These are phyloP conservation scores for Asclepias syriaca DNA, from an alignment of 257 asterid species.

Conservation along the genomic window DNA sequence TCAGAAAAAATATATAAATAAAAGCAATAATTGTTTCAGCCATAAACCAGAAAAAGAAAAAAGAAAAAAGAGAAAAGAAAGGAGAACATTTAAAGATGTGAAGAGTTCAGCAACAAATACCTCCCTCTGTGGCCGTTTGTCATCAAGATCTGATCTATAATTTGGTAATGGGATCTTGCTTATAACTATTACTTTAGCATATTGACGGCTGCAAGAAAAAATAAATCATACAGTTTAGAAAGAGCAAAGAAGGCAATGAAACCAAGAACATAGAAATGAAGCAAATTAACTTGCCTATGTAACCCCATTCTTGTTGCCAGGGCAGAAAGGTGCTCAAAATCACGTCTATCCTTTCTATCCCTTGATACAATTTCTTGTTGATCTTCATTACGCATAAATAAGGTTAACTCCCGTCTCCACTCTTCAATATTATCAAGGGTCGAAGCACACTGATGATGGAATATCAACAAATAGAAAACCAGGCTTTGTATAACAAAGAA, in stretches of 20 bases:
- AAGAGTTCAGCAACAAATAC: slow-evolving; percentile 32
- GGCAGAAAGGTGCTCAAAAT: slow-evolving; percentile 72
- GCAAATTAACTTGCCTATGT: slow-evolving; percentile 48
- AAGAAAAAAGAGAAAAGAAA: background rate
- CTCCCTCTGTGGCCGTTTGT: slow-evolving; percentile 93
- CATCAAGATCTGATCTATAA: slow-evolving; percentile 89
- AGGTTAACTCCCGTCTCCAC: slow-evolving; percentile 76
- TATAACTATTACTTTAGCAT: slow-evolving; percentile 59
- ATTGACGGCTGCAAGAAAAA: slow-evolving; percentile 60
- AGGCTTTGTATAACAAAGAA: background rate
- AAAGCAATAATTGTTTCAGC: background rate
- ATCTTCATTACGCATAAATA: slow-evolving; percentile 51
- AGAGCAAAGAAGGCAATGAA: slow-evolving; percentile 15
- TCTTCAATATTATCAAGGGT: slow-evolving; percentile 80
- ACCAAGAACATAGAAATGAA: background rate
- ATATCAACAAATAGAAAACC: slow-evolving; percentile 17
- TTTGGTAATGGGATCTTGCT: slow-evolving; percentile 88
- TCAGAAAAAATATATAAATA: background rate
- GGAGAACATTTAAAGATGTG: slow-evolving; percentile 9
- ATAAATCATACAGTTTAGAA: slow-evolving; percentile 7
- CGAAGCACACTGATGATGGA: slow-evolving; percentile 50
- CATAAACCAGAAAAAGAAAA: background rate
- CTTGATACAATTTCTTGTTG: slow-evolving; percentile 68
- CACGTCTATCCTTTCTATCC: slow-evolving; percentile 83
- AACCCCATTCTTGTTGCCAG: slow-evolving; percentile 79